Conservation (phyloP, 2,329 filamentous ascomycete genomes). For the Waltergamsia citrina region DNA sequence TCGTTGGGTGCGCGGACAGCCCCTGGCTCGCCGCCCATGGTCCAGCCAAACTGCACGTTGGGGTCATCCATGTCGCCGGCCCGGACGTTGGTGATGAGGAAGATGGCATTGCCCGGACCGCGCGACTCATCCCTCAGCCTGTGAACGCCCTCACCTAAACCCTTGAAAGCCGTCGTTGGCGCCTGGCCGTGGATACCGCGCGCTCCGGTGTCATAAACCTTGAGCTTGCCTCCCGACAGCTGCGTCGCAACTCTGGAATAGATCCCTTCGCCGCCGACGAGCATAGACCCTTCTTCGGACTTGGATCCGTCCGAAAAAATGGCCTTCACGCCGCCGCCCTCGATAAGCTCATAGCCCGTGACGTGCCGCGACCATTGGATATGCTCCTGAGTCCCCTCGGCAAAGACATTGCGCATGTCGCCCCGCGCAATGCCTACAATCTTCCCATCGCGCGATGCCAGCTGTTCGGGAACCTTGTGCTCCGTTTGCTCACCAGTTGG, state of each 20-base stretch:
- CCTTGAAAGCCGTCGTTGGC: constrained; percentile 50
- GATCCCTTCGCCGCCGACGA: constrained; percentile 54
- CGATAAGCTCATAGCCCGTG: constrained; percentile 46
- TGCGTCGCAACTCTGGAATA: constrained; percentile 51
- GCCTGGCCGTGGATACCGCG: constrained; percentile 58
- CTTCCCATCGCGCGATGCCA: constrained; percentile 45
- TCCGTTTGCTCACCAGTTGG: constrained; percentile 36
- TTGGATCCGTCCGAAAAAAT: constrained; percentile 51
- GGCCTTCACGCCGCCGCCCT: constrained; percentile 39
- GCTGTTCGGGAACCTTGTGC: constrained; percentile 15
- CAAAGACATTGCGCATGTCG: constrained; percentile 51
- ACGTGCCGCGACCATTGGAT: constrained; percentile 48
- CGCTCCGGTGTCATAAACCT: constrained; percentile 54
- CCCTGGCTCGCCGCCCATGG: constrained; percentile 47
- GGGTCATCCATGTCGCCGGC: constrained; percentile 49
- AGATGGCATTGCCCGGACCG: constrained; percentile 31
- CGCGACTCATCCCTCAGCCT: constrained; percentile 37
- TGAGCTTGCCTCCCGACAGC: constrained; percentile 45
- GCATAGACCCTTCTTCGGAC: constrained; percentile 47
- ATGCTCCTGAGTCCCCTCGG: constrained; percentile 42
- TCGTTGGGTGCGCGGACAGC: constrained; percentile 49
- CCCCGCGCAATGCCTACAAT: constrained; percentile 52
- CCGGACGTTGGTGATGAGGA: constrained; percentile 55
- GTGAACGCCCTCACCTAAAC: constrained; percentile 55
- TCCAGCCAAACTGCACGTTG: constrained; percentile 51